Base-by-base conservation (phyloP, 257 asterid species). In the Solanum ossicruentum region DNA sequence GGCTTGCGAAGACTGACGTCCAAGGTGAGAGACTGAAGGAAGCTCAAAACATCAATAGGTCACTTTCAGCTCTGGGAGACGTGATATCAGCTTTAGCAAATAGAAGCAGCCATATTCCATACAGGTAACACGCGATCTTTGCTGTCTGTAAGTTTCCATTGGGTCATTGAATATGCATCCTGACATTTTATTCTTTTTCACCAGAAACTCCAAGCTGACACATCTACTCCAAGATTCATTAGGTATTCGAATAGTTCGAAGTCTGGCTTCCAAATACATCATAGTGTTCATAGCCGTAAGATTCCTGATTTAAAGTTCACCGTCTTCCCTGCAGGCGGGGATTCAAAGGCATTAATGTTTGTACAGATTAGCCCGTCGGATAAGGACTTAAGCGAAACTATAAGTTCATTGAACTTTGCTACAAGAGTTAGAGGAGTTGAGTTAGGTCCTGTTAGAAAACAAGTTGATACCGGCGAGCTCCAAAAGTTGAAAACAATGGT, bases 301-400 rank as follows among this genome's bases (percentile, higher is more conserved):
- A 28, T 78, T 52, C 17, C 4, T 72, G 65, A 52, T 78, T 54
- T 49, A 16, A 78, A 49, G 41, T 28, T 26, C 49, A 26, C 39
- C 49, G 0, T 75, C 63, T 77, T 52, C 21, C 65, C 66, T 86
- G 75, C 87, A 96, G 99, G 99, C 17, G 99, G 98, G 51, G 98
- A 96, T 84, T 93, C 99, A 54, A 96, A 96, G 89, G 92, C 98
- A 12, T 87, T 96, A 88, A 96, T 96, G 99, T 96, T 96, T 90
- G 98, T 96, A 54, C 99, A 96, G 89, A 96, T 96, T 60, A 96
- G 99, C 89, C 99, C 99, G n/a, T 93, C 99, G 1, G 98, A 95
- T 81, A 95, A 91, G 85, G 99, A 96, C 84, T 23, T 87, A 10
- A 91, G 98, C 51, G 99, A 96, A 90, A 96, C 98, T 49, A 79